These are phyloP conservation scores for Moesziomyces sp. DNA, from an alignment of 1,284 basidiomycete species.

Conservation along the genomic window DNA sequence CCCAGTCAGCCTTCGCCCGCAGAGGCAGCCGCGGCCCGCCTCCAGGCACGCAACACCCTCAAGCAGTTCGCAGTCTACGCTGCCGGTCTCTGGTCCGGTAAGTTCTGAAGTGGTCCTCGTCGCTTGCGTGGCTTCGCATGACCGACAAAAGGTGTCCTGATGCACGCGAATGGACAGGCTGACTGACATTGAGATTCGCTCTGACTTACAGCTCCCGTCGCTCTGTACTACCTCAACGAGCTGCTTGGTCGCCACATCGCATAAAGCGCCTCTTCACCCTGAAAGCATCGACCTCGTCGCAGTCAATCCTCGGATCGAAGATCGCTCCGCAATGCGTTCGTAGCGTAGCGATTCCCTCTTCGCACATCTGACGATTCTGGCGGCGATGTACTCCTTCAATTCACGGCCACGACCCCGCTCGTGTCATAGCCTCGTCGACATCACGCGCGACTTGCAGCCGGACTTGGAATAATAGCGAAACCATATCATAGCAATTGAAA, in stretches of 20 bases:
- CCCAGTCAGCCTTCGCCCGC: constrained; percentile 30
- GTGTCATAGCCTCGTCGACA: too few relatives aligned
- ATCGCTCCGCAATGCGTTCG: too few relatives aligned
- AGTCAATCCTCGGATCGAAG: too few relatives aligned
- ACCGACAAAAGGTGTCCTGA: background rate
- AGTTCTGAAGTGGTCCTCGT: constrained; percentile 3
- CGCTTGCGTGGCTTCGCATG: too few relatives aligned
- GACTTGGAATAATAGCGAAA: background rate
- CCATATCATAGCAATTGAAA: constrained; percentile 5
- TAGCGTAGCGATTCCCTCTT: too few relatives aligned
- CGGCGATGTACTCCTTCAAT: too few relatives aligned
- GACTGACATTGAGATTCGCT: background rate
- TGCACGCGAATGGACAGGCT: background rate
- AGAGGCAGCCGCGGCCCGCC: constrained; percentile 33
- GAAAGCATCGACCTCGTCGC: too few relatives aligned
- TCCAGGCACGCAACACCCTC: constrained; percentile 34
- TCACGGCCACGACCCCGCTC: too few relatives aligned
- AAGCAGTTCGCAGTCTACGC: constrained; percentile 28
- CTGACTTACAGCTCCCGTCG: constrained; percentile 25
- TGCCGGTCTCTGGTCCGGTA: constrained; percentile 44
- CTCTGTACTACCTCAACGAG: constrained; percentile 49
- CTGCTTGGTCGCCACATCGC: constrained; percentile 45
- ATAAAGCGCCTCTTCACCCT: constrained; percentile 1
- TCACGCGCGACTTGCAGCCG: background rate
- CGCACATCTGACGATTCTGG: too few relatives aligned